Evolutionary conservation across 129 eudicot genomes (phyloP), one percentile per base, ranked within the genome.

Genomic region (Sambucus nigra): DNA sequence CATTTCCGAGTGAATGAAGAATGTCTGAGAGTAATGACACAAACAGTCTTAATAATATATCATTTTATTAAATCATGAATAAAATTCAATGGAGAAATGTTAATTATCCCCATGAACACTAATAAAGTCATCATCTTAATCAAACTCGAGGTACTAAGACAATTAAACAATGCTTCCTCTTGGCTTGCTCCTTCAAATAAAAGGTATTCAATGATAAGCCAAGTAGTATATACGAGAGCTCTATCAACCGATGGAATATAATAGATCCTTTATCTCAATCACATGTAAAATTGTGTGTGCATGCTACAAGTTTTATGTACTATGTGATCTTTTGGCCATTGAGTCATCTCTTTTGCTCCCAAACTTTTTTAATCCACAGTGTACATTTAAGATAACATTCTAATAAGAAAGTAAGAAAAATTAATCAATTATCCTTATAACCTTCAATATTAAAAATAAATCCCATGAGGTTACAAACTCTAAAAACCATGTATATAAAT

Each of bases 81-180:
- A 11, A 26, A 44, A 7, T 4, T 17, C 16, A n/a, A n/a, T n/a
- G n/a, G n/a, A n/a, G 21, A 28, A 15, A n/a, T 0, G 10, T 5
- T 20, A 27, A 51, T 71, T 63, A 83, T 86, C 89, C 66, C 77
- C 88, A 16, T 56, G 31, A 11, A 87, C 74, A 54, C 89, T 87
- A 17, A 52, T 68, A 60, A 69, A 87, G 35, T 87, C 96, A 28
- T 87, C 96, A 69, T 87, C 96, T 2, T 83, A 66, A 56, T 87
- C 96, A 1, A 91, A 87, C 15, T 78, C 96, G 18, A 83, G 65
- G 31, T 26, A 59, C 96, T 87, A 25, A 60, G 45, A 22, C 94
- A 74, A 51, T 87, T 94, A 32, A 73, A 87, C 96, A 94, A 87
- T 47, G 60, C 69, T 71, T 87, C 96, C 44, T 87, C 96, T 52